Base-by-base conservation (phyloP, 495 filamentous ascomycete species). In the Thermochaetoides thermophila region DNA sequence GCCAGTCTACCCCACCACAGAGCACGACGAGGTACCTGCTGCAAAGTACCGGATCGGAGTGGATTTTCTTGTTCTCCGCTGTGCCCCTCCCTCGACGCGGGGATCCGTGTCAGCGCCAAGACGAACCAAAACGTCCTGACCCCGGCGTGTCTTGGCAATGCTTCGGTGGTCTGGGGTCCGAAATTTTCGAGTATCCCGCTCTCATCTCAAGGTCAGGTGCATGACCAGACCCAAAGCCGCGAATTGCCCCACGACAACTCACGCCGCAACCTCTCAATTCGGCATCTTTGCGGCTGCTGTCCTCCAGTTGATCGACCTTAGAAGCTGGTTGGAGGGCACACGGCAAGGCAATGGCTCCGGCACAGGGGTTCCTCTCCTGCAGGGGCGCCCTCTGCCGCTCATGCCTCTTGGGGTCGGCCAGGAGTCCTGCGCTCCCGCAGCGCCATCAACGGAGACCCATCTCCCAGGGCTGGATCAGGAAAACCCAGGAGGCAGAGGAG, bases 401-500 rank as follows among this genome's bases (percentile, higher is more conserved):
- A 32, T 42, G 33, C 25, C 23, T 38, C 10, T 17, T 27, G 11
- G 12, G 17, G 8, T 27, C 6, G 27, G 20, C 20, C 8, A n/a
- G 17, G n/a, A 15, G 15, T 13, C 1, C 30, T 24, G 16, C 20
- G 16, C 35, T 31, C 14, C 22, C 27, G n/a, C n/a, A n/a, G n/a
- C n/a, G n/a, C n/a, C n/a, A n/a, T 10, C 44, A 43, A 28, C 31
- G 20, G n/a, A 15, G 37, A 10, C 14, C 7, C 22, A 34, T 39
- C 20, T 14, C 31, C 4, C 21, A 21, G 1, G 13, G 17, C 10
- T 33, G 7, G 11, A 13, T 30, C 13, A 29, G n/a, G 27, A 76
- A 72, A 40, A 52, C 60, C n/a, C 52, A 58, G 13, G 63, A 69
- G 12, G 76, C 73, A 0, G 55, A 69, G 34, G 23, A 56, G 34